Evolutionary conservation across 2,329 filamentous ascomycete genomes (phyloP).

Genomic region (Cordyceps farinosa): DNA sequence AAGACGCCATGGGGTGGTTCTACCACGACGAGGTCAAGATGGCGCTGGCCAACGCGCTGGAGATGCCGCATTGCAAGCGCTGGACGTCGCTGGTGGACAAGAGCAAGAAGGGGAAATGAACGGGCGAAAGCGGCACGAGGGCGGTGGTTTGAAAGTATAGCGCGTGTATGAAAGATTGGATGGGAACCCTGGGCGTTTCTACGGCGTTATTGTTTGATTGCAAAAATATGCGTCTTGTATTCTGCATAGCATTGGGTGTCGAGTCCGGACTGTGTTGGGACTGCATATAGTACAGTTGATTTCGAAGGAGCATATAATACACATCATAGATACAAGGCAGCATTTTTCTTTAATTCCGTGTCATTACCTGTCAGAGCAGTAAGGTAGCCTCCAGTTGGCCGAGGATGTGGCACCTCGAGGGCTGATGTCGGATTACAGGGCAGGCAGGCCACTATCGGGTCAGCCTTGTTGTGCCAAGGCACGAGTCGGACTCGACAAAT

Average conservation of each 20-base stretch:
- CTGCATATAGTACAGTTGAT: not conserved
- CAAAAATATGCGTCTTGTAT: not conserved
- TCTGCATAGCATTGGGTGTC: slow-evolving; percentile 16
- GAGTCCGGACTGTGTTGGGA: not conserved
- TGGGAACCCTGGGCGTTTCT: slow-evolving; percentile 7
- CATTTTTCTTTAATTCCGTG: not conserved
- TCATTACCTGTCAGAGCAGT: not conserved
- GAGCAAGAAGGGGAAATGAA: slow-evolving; percentile 11
- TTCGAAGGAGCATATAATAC: slow-evolving; percentile 13
- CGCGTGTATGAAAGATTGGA: not conserved
- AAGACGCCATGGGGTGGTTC: slow-evolving; percentile 85
- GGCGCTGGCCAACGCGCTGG: slow-evolving; percentile 58
- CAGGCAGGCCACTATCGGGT: not conserved
- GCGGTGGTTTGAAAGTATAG: not conserved
- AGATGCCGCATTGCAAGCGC: slow-evolving; percentile 51
- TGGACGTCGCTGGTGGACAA: slow-evolving; percentile 38
- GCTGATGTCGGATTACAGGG: no score
- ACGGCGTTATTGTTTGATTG: slow-evolving; percentile 9
- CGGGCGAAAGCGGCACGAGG: not conserved
- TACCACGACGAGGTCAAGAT: slow-evolving; percentile 77
- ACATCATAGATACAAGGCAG: not conserved
- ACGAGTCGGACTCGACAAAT: not conserved
- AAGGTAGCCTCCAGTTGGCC: not conserved
- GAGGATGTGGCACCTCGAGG: not conserved
- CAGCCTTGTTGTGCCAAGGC: not conserved